Evolutionary conservation across 306 rosid species (phyloP).

Genomic region (Lablab purpureus): DNA sequence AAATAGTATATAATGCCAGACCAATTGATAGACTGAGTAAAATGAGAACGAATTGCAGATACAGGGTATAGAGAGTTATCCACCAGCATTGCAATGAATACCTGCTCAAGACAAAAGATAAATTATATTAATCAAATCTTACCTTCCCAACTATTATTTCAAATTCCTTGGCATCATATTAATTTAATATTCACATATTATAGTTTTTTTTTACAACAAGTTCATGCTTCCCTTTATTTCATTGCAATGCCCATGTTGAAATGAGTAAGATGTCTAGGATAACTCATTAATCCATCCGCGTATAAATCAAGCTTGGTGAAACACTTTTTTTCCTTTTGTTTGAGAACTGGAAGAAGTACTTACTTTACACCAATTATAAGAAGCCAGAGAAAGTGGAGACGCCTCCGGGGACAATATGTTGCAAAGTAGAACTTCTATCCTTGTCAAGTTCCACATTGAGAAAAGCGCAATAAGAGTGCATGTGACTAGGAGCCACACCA

Average conservation of each 20-base stretch:
- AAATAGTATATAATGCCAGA: conserved; percentile 90
- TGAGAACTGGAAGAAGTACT: conserved; percentile 44
- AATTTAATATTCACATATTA: not conserved
- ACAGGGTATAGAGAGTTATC: conserved; percentile 90
- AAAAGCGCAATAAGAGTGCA: conserved; percentile 83
- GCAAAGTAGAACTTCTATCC: conserved; percentile 94
- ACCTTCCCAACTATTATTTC: conserved; percentile 36
- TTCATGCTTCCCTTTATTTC: not conserved
- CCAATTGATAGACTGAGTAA: conserved; percentile 93
- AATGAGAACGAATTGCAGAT: conserved; percentile 91
- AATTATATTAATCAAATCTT: conserved; percentile 1
- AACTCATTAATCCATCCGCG: conserved; percentile 21
- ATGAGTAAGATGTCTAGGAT: conserved; percentile 1
- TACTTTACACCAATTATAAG: conserved; percentile 90
- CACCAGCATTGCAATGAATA: conserved; percentile 90
- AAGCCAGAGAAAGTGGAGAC: conserved; percentile 76
- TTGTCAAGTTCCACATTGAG: conserved; percentile 99
- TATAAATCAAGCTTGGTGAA: conserved; percentile 32
- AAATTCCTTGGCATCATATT: conserved; percentile 28
- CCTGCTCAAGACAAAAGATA: conserved; percentile 58
- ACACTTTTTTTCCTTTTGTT: not conserved
- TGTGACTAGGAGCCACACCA: conserved; percentile 60
- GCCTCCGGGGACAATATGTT: conserved; percentile 95
- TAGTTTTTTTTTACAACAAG: not conserved
- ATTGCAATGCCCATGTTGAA: not conserved